Base-by-base conservation (phyloP, 1,284 basidiomycete genomes). In the Rhizoctonia solani region DNA sequence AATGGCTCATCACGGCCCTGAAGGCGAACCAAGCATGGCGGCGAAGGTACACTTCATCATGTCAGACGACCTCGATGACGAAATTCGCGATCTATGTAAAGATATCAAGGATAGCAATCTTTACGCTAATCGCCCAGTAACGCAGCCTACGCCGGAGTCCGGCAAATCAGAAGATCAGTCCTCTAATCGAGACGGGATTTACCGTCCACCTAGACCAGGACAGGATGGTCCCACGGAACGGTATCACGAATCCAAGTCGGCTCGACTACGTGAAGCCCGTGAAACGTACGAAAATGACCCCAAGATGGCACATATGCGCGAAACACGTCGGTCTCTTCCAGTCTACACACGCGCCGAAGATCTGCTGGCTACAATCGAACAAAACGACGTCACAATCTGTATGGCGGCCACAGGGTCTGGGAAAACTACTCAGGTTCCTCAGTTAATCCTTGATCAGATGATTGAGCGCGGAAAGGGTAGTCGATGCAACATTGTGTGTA, bases 341-440 rank as follows among this genome's bases (percentile, higher is more conserved):
- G 89, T 97, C 9, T 87, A 85, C 70, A 81, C 86, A 16, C 83
- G 85, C 69, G 81, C 88, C 6, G 80, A 82, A 1, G 83, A 89
- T 8, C 79, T 95, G 42, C 75, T 95, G 54, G 79, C 83, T 14
- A 88, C 90, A 70, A 87, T 98, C 72, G 80, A 83, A 44, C 79
- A 86, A 42, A 88, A 97, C 76, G 90, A 95, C 37, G 92, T 98
- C 67, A 93, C 91, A 0, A 90, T 98, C 70, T 88, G 91, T 72
- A 94, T 96, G 91, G 95, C 95, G 27, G 89, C 93, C 1, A 98
- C 95, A 0, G 95, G 95, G 47, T 97, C 93, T 0, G 95, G 95
- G 8, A 98, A 98, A 79, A 97, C 95, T 6, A 98, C 95, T 0
- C 95, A 98, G 76, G 86, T 98, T 41, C 95, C 95, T 1, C 95